Evolutionary conservation across 306 rosid species (phyloP).

Genomic region (Oxytropis ochrocephala): DNA sequence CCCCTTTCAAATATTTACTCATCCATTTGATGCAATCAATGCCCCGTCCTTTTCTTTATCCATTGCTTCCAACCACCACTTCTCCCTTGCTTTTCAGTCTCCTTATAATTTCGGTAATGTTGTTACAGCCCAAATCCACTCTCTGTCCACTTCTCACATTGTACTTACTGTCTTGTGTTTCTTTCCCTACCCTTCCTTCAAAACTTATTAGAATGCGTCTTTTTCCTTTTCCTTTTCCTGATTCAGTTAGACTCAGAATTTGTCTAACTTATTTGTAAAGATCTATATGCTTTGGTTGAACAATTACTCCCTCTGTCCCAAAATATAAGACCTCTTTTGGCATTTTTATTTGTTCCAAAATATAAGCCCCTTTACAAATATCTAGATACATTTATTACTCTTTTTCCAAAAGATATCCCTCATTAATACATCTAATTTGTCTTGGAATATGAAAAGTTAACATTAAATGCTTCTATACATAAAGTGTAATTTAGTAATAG

Average conservation of each 20-base stretch:
- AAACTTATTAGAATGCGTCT: neutral
- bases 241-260: neutral
- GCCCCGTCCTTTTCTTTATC: neutral
- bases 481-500: too few relatives aligned
- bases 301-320: too few relatives aligned
- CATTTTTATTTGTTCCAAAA: too few relatives aligned
- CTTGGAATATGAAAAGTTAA: too few relatives aligned
- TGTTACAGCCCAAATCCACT: neutral
- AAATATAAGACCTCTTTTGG: too few relatives aligned
- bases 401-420: too few relatives aligned
- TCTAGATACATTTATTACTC: too few relatives aligned
- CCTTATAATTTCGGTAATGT: neutral
- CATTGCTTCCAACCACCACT: neutral
- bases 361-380: too few relatives aligned
- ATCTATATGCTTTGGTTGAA: neutral
- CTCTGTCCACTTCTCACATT: neutral
- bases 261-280: neutral
- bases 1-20: neutral
- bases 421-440: too few relatives aligned
- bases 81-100: neutral
- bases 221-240: constrained; percentile 4
- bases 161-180: neutral
- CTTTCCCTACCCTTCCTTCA: too few relatives aligned
- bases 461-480: too few relatives aligned
- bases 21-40: neutral